Percentiles rank a stretch among this genome's conserved stretches.
Conservation (phyloP, 306 rosid species). For the Castanopsis chinensis region DNA sequence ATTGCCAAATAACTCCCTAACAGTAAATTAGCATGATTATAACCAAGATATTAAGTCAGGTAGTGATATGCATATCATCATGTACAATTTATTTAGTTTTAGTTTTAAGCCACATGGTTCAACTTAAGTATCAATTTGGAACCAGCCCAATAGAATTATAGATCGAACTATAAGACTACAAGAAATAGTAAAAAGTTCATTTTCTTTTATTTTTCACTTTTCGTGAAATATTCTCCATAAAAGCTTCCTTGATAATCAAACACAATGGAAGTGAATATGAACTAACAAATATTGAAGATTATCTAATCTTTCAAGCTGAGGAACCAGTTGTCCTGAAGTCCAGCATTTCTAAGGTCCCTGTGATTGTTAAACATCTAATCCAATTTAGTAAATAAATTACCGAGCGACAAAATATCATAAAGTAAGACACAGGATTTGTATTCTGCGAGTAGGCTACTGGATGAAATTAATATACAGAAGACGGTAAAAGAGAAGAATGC, state of each 20-base stretch:
- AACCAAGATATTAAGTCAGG: background rate
- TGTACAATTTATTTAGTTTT: no score
- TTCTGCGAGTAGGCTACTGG: background rate
- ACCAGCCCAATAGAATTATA: no score
- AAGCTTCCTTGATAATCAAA: background rate
- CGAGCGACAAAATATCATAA: no score
- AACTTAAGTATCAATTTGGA: no score
- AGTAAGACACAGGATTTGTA: no score
- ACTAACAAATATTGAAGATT: constrained; percentile 35
- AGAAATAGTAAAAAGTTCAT: no score
- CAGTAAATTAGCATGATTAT: background rate
- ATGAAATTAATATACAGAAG: background rate
- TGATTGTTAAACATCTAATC: background rate
- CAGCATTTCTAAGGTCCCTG: constrained; percentile 31
- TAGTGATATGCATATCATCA: background rate
- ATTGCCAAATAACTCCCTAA: constrained; percentile 20
- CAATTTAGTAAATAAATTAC: background rate
- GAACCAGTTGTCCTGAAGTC: constrained; percentile 23
- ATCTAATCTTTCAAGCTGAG: constrained; percentile 26
- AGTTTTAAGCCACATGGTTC: no score
- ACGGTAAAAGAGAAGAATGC: background rate
- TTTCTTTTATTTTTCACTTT: background rate
- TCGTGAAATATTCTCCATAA: background rate
- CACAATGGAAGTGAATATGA: background rate
- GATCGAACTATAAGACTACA: no score